Evolutionary conservation across 2,329 filamentous ascomycete species (phyloP).

Genomic region (Lachnellula arida): DNA sequence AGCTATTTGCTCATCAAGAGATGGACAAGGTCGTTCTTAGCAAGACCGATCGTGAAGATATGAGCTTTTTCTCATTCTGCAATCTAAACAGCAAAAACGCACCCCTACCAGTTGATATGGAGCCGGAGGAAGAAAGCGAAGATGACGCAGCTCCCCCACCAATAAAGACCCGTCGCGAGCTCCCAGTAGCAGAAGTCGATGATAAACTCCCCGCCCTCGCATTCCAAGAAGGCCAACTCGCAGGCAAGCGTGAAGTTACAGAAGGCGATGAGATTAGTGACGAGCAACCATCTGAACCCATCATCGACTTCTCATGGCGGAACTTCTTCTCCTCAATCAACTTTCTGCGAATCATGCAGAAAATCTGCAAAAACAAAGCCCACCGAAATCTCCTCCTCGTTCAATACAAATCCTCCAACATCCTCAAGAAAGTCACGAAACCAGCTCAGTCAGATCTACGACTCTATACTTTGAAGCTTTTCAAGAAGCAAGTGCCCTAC

Average conservation of each 20-base stretch:
- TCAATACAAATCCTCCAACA: slow-evolving; percentile 90
- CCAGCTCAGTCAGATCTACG: slow-evolving; percentile 83
- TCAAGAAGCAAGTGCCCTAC: slow-evolving; percentile 98
- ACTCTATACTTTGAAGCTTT: slow-evolving; percentile 93
- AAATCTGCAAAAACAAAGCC: slow-evolving; percentile 92
- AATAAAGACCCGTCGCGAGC: slow-evolving; percentile 55
- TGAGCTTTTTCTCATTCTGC: slow-evolving; percentile 91
- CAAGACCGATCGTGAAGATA: slow-evolving; percentile 74
- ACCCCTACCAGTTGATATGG: slow-evolving; percentile 30
- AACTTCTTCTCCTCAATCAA: slow-evolving; percentile 97
- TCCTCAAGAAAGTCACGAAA: slow-evolving; percentile 85
- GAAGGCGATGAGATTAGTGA: slow-evolving; percentile 79
- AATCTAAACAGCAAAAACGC: slow-evolving; percentile 56
- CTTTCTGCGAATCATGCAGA: slow-evolving; percentile 92
- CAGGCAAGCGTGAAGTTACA: slow-evolving; percentile 33
- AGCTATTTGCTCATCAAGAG: slow-evolving; percentile 91
- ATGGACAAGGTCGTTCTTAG: slow-evolving; percentile 86
- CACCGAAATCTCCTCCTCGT: slow-evolving; percentile 92
- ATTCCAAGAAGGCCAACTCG: slow-evolving; percentile 28
- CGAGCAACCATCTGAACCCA: slow-evolving; percentile 66
- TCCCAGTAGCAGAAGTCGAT: slow-evolving; percentile 41
- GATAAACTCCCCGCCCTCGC: slow-evolving; percentile 31
- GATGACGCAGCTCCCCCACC: slow-evolving; percentile 83
- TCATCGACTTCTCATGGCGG: slow-evolving; percentile 86
- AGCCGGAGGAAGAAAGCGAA: slow-evolving; percentile 41